Base-by-base conservation (phyloP, 2,329 filamentous ascomycete genomes). In the Teratosphaeria destructans region DNA sequence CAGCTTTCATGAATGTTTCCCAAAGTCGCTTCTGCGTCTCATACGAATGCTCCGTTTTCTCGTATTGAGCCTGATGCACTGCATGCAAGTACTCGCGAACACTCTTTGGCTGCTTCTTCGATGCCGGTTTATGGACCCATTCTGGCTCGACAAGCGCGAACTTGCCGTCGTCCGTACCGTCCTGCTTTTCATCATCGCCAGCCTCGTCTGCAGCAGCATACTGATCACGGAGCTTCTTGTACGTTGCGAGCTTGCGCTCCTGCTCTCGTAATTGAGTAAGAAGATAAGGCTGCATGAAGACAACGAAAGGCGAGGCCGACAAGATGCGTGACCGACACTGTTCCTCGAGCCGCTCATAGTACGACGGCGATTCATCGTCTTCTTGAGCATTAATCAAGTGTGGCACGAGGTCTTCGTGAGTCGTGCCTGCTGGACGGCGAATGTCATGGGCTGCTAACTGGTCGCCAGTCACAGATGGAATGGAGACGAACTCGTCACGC, bases 51-150 rank as follows among this genome's bases (percentile, higher is more conserved):
- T 95, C 77, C 1, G 93, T 92, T 74, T 94, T 95, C 72, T 99
- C 92, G 67, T 97, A 96, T 73, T 99, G 94, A 1, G 92, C 92
- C 71, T 96, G 90, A 72, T 97, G 92, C 12, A 96, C 92, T 26
- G 94, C 94, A 71, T 94, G 91, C 6, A 99, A 77, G 55, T 97
- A 90, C 67, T 97, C 93, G 77, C 92, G 91, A 35, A 96, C 89
- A 70, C 95, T 90, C 53, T 85, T 85, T 0, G 92, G 89, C 56
- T 96, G 89, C 70, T 95, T 91, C 39, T 85, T 84, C 0, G 92
- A 89, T 3, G 90, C 88, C 66, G 87, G 86, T 57, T 89, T 86
- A 67, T 95, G 90, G 0, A 99, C 89, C 92, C 97, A 97, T 66
- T 96, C 90, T 0, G 94, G 93, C 62, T 89, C 90, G 63, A 99